Evolutionary conservation across 768 basidiomycete species (phyloP), one percentile per base, ranked within the genome.

Genomic region (Suillus fuscotomentosus): DNA sequence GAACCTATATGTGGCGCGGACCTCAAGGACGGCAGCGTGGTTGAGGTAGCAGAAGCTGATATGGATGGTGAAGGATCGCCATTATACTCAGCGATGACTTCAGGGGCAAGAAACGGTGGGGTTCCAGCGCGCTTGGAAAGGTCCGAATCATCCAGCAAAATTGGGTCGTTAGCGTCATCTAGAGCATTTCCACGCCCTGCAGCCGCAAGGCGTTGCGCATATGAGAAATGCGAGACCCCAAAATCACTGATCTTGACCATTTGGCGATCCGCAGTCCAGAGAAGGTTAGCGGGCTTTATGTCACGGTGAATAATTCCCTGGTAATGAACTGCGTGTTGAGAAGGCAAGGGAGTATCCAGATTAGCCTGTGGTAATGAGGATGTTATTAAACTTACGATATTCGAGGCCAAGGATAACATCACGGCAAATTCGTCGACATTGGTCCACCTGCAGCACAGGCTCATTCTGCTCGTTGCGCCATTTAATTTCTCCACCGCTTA

Each of bases 241-340:
- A 99, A 99, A 78, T 99, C 97, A 34, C 91, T 94, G 66, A 99
- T 99, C 78, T 99, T 99, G 78, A 99, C 96, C 64, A 86, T 86
- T 65, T 86, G 86, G 61, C 92, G 88, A 79, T 97, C 92, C 34
- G 84, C 83, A 3, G 91, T 91, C 88, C 93, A 95, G 36, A 99
- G 84, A 27, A 99, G 87, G 77, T 99, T 99, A 54, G 95, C 94
- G 34, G 97, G 97, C 74, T 99, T 99, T 81, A 99, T 99, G 79
- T 99, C 97, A 63, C 97, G 93, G 78, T 99, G 97, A 59, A 99
- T 98, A 76, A 99, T 99, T 27, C 97, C 97, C 73, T 99, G 95
- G 71, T 91, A 87, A 74, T 99, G 97, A 2, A 99, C 97, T 99
- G 72, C 13, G 48, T 3, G 38, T 17, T n/a, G 63, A 60, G 61